Evolutionary conservation across 768 basidiomycete genomes (phyloP).

Genomic region (Leccinum subgranulosum): DNA sequence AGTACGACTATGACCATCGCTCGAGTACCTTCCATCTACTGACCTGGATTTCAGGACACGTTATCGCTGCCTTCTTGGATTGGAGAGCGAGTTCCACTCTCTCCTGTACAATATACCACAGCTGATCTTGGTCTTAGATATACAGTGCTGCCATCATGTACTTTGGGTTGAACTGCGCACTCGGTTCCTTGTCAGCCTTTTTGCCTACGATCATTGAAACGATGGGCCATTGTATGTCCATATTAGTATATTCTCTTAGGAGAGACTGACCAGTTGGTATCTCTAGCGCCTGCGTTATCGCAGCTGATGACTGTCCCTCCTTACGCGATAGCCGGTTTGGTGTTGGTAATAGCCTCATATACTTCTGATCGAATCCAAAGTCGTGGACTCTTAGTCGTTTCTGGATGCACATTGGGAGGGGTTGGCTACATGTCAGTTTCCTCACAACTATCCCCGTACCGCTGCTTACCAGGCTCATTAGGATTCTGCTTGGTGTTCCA

Average conservation of each 20-base stretch:
- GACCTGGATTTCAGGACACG: slow-evolving; percentile 33
- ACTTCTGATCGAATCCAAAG: slow-evolving; percentile 42
- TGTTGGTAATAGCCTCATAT: slow-evolving; percentile 37
- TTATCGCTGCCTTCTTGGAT: slow-evolving; percentile 43
- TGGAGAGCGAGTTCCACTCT: slow-evolving; percentile 35
- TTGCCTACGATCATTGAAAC: slow-evolving; percentile 54
- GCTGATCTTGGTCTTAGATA: slow-evolving; percentile 26
- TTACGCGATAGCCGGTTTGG: slow-evolving; percentile 42
- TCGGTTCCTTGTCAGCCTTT: slow-evolving; percentile 50
- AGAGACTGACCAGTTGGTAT: not conserved
- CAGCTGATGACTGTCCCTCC: slow-evolving; percentile 55
- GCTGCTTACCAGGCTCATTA: slow-evolving; percentile 1
- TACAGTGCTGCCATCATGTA: slow-evolving; percentile 48
- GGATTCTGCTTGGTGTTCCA: slow-evolving; percentile 34
- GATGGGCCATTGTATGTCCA: slow-evolving; percentile 41
- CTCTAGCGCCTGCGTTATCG: slow-evolving; percentile 39
- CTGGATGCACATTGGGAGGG: slow-evolving; percentile 32
- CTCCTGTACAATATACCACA: not conserved
- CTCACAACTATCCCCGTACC: not conserved
- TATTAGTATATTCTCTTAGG: not conserved
- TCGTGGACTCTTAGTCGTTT: slow-evolving; percentile 37
- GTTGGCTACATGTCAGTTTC: slow-evolving; percentile 41
- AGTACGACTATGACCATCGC: slow-evolving; percentile 19
- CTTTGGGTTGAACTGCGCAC: slow-evolving; percentile 47
- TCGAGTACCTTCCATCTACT: not conserved